phyloP scores from a whole-genome alignment of 1,284 basidiomycete genomes.

The Leccinum fuscescens region DNA sequence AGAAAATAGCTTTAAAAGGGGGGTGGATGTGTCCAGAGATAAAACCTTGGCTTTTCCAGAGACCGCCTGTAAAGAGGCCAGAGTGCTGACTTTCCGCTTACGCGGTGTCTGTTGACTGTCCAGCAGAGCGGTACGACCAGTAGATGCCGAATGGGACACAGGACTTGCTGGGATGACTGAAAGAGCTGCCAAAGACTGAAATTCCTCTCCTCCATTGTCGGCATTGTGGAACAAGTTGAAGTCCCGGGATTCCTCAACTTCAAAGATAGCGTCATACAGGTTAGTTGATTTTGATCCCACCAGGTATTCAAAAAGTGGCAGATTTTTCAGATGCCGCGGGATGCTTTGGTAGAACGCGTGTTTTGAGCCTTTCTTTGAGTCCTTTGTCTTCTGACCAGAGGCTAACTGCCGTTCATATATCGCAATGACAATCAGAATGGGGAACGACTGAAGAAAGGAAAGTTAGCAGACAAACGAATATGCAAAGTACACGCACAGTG shows the following conservation, averaged over 20 bases:
- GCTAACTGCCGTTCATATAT: conserved; percentile 76
- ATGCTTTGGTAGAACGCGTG: conserved; percentile 61
- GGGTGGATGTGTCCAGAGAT: conserved; percentile 31
- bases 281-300: conserved; percentile 63
- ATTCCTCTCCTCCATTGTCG: conserved; percentile 35
- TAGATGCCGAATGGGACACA: conserved; percentile 9
- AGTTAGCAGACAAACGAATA: conserved; percentile 6
- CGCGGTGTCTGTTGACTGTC: conserved; percentile 14
- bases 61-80: conserved; percentile 28
- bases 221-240: conserved; percentile 50
- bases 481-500: conserved; percentile 38
- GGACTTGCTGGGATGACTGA: conserved; percentile 17
- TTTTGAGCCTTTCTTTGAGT: conserved; percentile 49
- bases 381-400: conserved; percentile 46
- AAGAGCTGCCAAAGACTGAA: conserved; percentile 9
- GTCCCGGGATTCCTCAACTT: conserved; percentile 56
- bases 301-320: conserved; percentile 70
- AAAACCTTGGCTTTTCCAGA: conserved; percentile 31
- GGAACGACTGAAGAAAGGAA: conserved; percentile 56
- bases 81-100: conserved; percentile 31
- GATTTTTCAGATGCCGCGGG: conserved; percentile 65
- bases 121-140: neutral
- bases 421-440: conserved; percentile 74
- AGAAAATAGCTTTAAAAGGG: conserved; percentile 30
- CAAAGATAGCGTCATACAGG: conserved; percentile 75